Evolutionary conservation across 345 rosid species (phyloP), one percentile per base, ranked within the genome.

Genomic region (Syzygium grande): DNA sequence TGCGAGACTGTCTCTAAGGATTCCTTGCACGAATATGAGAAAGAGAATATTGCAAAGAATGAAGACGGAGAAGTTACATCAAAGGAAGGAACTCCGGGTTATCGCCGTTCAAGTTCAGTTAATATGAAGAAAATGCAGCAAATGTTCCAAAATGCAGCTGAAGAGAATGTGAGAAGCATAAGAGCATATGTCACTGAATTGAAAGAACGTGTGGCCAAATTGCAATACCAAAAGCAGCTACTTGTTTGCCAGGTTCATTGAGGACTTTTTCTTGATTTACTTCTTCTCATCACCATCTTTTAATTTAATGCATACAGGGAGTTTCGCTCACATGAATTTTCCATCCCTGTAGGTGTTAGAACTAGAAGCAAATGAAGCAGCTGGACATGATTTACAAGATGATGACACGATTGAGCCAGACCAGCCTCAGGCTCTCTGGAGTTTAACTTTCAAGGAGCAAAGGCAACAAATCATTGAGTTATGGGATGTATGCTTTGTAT

Each of bases 161-260:
- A 97, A 92, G 99, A 97, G 94, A 97, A 97, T 86, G 99, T 97
- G 85, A 93, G 99, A 92, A 96, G 95, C 94, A 97, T 97, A 89
- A 90, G 97, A 92, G 92, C 98, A 51, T 97, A 97, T 85, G 99
- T 97, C 53, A 97, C 99, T 0, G 98, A 96, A 90, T 92, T 97
- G 89, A 97, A 97, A 91, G 99, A 97, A 90, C 99, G 98, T 27
- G 98, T 97, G 73, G 99, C 99, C 21, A 97, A 97, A 89, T 90
- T 98, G 90, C 99, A 98, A 91, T 98, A 98, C 92, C 99, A 98
- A 92, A 98, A 98, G 93, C 99, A 98, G 89, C 95, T 98, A n/a
- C 99, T 98, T 88, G 99, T 98, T 92, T 95, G 98, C 90, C 99
- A 97, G 99, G 99, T 96, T 27, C 77, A 61, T 15, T 27, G 14